Base-by-base conservation (phyloP, 1,284 basidiomycete genomes). In the Ceratobasidium sp. region DNA sequence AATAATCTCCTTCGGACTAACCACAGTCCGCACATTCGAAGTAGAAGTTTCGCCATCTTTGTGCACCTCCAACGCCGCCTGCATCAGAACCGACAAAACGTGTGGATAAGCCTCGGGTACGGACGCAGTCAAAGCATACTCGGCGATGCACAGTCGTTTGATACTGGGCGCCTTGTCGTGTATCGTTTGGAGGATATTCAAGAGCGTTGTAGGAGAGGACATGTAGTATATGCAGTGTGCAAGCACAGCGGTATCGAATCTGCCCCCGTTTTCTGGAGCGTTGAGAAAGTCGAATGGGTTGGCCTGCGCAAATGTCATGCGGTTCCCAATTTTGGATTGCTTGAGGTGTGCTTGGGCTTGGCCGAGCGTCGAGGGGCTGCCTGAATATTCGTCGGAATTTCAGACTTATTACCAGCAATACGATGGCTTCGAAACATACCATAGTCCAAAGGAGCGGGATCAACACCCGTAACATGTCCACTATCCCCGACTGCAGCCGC, bases 141-240 rank as follows among this genome's bases (percentile, higher is more conserved):
- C 86, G 12, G 87, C 85, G 67, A 87, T 80, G 81, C 83, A 85
- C 33, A 87, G 78, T 14, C 81, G 79, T 59, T 82, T 81, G 35
- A 75, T 65, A 27, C 73, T 75, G 14, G 62, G 62, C 5, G 82
- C 82, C 52, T 82, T 83, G 0, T 73, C 57, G 10, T 80, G 70
- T 20, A 86, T 81, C 12, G 81, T 82, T 12, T 75, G 78, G 35
- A 87, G 81, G n/a, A 84, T 87, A n/a, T 82, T 79, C 33, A 78
- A 55, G 77, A 87, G 79, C 38, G 82, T 81, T 18, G 81, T 62
- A 8, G 86, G 85, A 18, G 85, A 84, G 62, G 84, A 67, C 81
- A 88, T 87, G 83, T 88, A 87, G 84, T 85, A 87, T 44, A 84
- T 81, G 81, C 85, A 85, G 79, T 86, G 85, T 6, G 84, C 83